These are phyloP conservation scores for Russula vinacea DNA, from an alignment of 768 basidiomycete species.

Conservation along the genomic window DNA sequence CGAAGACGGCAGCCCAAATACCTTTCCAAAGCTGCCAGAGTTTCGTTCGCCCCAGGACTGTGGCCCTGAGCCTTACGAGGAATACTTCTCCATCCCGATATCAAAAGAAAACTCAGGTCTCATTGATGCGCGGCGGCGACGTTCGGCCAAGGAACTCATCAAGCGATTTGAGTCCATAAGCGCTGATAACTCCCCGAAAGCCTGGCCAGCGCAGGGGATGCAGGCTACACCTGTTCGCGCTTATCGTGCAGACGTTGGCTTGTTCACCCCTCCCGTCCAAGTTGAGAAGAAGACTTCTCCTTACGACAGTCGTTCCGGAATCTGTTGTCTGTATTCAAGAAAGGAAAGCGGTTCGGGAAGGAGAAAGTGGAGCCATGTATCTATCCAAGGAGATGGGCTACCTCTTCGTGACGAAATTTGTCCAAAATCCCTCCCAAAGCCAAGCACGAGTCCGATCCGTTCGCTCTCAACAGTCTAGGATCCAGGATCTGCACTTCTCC, in stretches of 20 bases:
- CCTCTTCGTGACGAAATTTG: not conserved
- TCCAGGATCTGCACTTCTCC: slow-evolving; percentile 30
- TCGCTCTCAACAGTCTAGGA: not conserved
- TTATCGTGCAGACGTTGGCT: slow-evolving; percentile 27
- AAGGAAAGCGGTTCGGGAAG: slow-evolving; percentile 35
- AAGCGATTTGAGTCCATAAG: slow-evolving; percentile 50
- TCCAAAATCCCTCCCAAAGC: not conserved
- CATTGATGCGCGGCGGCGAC: slow-evolving; percentile 18
- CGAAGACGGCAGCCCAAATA: slow-evolving; percentile 5
- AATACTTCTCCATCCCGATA: slow-evolving; percentile 27
- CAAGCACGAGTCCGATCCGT: slow-evolving; percentile 9
- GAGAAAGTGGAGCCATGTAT: slow-evolving; percentile 31
- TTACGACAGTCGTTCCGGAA: slow-evolving; percentile 63
- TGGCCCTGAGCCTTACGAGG: slow-evolving; percentile 28
- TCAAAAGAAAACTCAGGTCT: not conserved
- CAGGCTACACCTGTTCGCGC: slow-evolving; percentile 26
- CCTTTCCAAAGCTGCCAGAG: slow-evolving; percentile 24
- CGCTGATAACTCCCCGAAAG: slow-evolving; percentile 8
- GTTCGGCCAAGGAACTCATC: slow-evolving; percentile 52
- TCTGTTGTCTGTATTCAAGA: slow-evolving; percentile 60
- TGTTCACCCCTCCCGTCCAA: slow-evolving; percentile 31
- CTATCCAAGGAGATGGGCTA: slow-evolving; percentile 17
- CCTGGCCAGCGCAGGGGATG: not conserved
- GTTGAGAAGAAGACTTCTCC: slow-evolving; percentile 52
- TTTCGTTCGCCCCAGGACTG: slow-evolving; percentile 23